Conservation (phyloP, 2,329 filamentous ascomycete species). For the Talaromyces sp. region DNA sequence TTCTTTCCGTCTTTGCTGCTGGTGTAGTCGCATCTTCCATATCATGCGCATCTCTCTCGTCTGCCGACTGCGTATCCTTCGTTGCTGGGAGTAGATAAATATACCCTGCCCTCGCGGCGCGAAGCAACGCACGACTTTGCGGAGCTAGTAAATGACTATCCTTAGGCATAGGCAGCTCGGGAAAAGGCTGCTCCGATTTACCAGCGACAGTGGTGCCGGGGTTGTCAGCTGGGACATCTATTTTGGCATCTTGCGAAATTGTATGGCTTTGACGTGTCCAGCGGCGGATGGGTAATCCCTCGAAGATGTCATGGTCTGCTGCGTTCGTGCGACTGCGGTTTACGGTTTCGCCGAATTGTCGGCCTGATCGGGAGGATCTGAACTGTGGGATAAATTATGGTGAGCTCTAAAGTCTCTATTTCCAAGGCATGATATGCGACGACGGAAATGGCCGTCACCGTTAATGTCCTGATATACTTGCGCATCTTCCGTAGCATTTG, state of each 20-base stretch:
- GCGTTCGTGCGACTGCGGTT: constrained; percentile 43
- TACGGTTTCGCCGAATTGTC: constrained; percentile 50
- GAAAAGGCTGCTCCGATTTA: constrained; percentile 40
- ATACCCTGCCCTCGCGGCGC: constrained; percentile 70
- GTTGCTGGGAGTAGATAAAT: constrained; percentile 63
- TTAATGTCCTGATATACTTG: background rate
- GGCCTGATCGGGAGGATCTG: constrained; percentile 52
- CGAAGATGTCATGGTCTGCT: constrained; percentile 60
- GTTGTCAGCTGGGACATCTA: constrained; percentile 50
- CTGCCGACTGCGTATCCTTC: constrained; percentile 18
- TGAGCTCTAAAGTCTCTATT: background rate
- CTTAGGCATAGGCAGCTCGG: constrained; percentile 81
- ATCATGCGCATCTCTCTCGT: constrained; percentile 37
- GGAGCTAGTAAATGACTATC: constrained; percentile 72
- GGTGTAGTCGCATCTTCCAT: constrained; percentile 29
- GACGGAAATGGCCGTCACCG: background rate
- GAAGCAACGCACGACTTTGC: constrained; percentile 76
- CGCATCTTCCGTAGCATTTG: background rate
- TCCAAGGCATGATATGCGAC: background rate
- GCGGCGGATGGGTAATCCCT: constrained; percentile 82
- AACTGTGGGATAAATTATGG: constrained; percentile 37
- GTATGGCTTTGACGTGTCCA: constrained; percentile 71
- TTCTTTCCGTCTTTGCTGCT: constrained; percentile 36
- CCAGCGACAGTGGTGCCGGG: constrained; percentile 17
- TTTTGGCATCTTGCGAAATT: constrained; percentile 60